A percentile compares a stretch with the other conserved stretches of the same genome.
Conservation (phyloP, 1,139 yeast genomes). For the Kodamaea derodonti region DNA sequence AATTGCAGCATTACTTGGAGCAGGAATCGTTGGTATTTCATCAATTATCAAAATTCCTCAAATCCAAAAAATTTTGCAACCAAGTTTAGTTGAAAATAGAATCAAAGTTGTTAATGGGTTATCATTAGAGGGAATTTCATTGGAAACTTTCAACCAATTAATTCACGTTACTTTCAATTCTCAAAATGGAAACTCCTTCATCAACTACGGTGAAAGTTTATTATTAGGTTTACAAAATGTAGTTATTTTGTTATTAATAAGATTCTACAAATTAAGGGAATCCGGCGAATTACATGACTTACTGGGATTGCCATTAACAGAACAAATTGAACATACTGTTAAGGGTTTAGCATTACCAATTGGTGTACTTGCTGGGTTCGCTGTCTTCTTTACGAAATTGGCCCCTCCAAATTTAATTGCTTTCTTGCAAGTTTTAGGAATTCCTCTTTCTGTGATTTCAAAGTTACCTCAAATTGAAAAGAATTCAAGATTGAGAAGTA, state of each 20-base stretch:
- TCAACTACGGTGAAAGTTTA: conserved; percentile 42
- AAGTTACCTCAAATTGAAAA: conserved; percentile 55
- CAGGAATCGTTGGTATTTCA: conserved; percentile 38
- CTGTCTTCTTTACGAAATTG: conserved; percentile 28
- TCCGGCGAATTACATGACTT: conserved; percentile 16
- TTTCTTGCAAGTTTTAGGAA: conserved; percentile 45
- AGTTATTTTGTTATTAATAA: conserved; percentile 33
- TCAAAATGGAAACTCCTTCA: conserved; percentile 33
- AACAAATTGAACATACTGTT: conserved; percentile 12
- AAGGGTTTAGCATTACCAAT: conserved; percentile 20
- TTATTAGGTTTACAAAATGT: conserved; percentile 41
- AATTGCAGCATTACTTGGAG: conserved; percentile 32
- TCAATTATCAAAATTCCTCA: conserved; percentile 43
- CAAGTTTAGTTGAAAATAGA: conserved; percentile 23
- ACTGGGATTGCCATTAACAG: conserved; percentile 6
- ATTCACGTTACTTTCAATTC: conserved; percentile 40
- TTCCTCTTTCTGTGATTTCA: conserved; percentile 51
- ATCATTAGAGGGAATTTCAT: conserved; percentile 32
- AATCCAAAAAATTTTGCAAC: conserved; percentile 34
- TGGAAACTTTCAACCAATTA: conserved; percentile 39
- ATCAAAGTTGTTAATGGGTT: conserved; percentile 37
- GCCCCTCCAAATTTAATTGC: conserved; percentile 30
- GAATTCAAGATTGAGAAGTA: conserved; percentile 46
- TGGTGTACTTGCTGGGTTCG: conserved; percentile 24
- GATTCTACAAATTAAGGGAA: conserved; percentile 31